Percentiles rank a stretch among this genome's conserved stretches.
phyloP scores from a whole-genome alignment of 139 green algal genomes.

The Tetradesmus obliquus region DNA sequence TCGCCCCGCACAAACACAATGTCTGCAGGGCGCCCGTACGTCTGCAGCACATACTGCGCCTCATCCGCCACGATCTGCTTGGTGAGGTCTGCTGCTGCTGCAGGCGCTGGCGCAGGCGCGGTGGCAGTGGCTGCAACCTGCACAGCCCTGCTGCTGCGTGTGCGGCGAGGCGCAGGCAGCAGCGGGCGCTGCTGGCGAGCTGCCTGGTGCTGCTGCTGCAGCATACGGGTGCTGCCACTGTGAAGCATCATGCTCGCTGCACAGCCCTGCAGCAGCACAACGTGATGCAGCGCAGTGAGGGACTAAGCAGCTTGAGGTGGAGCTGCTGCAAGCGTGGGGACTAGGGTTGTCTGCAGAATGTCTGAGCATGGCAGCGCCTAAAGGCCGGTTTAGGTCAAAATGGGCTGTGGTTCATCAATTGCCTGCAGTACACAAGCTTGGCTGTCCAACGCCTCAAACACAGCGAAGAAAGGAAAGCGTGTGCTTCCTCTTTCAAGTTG shows the following conservation, averaged over 20 bases:
- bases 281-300: background rate
- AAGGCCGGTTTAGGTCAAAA: background rate
- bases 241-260: background rate
- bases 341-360: slow-evolving; percentile 7
- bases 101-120: background rate
- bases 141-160: background rate
- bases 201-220: background rate
- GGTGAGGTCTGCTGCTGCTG: slow-evolving; percentile 28
- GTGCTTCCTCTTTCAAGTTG: background rate
- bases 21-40: slow-evolving; percentile 80
- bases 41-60: slow-evolving; percentile 87
- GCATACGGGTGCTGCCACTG: background rate
- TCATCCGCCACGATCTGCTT: slow-evolving; percentile 60
- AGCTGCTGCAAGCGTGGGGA: background rate
- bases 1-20: slow-evolving; percentile 87
- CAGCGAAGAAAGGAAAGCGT: background rate
- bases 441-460: background rate
- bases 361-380: background rate
- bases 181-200: background rate
- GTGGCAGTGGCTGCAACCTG: slow-evolving; percentile 6
- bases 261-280: background rate
- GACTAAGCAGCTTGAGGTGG: background rate
- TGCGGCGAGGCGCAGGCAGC: background rate
- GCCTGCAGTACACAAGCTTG: background rate
- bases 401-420: background rate